Percentiles rank a stretch among this genome's conserved stretches.
These are phyloP conservation scores for Aegilops bicornis DNA, from an alignment of 176 grass and related monocot genomes.

Conservation along the genomic window DNA sequence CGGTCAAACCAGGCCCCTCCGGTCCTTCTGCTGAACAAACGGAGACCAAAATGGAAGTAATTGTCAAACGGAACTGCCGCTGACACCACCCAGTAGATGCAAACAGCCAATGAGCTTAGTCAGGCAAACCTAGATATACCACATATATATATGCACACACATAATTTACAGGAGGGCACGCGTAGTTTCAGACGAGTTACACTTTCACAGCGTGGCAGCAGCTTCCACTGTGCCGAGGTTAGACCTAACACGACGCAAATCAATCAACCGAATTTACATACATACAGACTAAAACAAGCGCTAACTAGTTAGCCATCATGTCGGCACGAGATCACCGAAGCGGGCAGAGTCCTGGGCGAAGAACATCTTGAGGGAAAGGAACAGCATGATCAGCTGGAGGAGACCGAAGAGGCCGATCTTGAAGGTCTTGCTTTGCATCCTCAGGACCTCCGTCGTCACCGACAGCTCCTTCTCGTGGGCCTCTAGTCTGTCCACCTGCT, in stretches of 20 bases:
- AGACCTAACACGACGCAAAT: slow-evolving; percentile 3
- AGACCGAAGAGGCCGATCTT: slow-evolving; percentile 55
- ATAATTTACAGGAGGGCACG: slow-evolving; percentile 23
- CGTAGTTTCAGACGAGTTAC: neutral
- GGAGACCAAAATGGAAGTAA: neutral
- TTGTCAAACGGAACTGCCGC: neutral
- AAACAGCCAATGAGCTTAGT: neutral
- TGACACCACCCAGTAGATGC: neutral
- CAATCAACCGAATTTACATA: neutral
- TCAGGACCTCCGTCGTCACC: slow-evolving; percentile 39
- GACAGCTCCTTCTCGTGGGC: slow-evolving; percentile 43
- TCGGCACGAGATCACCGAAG: slow-evolving; percentile 44
- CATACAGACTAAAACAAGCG: neutral
- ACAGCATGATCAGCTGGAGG: slow-evolving; percentile 55
- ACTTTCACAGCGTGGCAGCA: neutral
- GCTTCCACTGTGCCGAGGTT: neutral
- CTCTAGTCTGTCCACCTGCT: slow-evolving; percentile 48
- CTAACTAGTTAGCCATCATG: slow-evolving; percentile 29
- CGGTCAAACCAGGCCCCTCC: neutral
- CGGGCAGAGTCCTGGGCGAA: slow-evolving; percentile 15
- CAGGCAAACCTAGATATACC: neutral
- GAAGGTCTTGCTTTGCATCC: slow-evolving; percentile 46
- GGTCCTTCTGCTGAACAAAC: neutral
- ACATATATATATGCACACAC: slow-evolving; percentile 3
- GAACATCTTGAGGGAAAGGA: slow-evolving; percentile 49